Base-by-base conservation (phyloP, 2,329 filamentous ascomycete genomes). In the Thermomyces lanuginosus region DNA sequence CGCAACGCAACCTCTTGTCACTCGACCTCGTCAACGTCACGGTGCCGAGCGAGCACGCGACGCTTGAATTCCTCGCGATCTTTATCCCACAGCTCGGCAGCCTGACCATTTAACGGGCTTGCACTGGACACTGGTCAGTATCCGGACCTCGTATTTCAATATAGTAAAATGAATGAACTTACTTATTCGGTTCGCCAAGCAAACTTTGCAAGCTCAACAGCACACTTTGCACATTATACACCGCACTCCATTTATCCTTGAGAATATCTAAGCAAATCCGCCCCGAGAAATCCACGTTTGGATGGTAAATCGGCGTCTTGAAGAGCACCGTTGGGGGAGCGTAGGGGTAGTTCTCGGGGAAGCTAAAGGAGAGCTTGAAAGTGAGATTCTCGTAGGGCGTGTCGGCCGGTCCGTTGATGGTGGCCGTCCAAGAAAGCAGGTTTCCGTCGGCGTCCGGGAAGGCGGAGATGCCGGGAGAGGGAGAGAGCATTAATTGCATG, bases 231-330 rank as follows among this genome's bases (percentile, higher is more conserved):
- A 92, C 83, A 48, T 95, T 95, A 66, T 93, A 91, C 22, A 91
- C 84, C 10, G 89, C 83, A 33, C 83, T 92, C 89, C 89, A 98
- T 62, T 93, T 93, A 56, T 95, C 89, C 66, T 93, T 95, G 38
- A 98, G 66, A 41, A 98, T 98, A 48, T 98, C 91, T 34, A 98
- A 66, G 54, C 89, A 98, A 56, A 98, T 98, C 30, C 89, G 72
- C 21, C 89, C 89, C 3, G 79, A 84, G 61, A 98, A 93, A 60
- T 98, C 89, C 42, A 98, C 81, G 45, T 98, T 98, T 28, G 89
- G 89, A 56, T 98, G 89, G 64, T 95, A 98, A 58, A 98, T 93
- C 19, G 89, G 89, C 5, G 91, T 98, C 63, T 84, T 92, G 72
- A 93, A 98, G 33, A 92, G 68, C 10, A 98, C 89, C 2, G 77